These are phyloP conservation scores for Grosmannia clavigera DNA, from an alignment of 2,329 filamentous ascomycete species.

Conservation along the genomic window DNA sequence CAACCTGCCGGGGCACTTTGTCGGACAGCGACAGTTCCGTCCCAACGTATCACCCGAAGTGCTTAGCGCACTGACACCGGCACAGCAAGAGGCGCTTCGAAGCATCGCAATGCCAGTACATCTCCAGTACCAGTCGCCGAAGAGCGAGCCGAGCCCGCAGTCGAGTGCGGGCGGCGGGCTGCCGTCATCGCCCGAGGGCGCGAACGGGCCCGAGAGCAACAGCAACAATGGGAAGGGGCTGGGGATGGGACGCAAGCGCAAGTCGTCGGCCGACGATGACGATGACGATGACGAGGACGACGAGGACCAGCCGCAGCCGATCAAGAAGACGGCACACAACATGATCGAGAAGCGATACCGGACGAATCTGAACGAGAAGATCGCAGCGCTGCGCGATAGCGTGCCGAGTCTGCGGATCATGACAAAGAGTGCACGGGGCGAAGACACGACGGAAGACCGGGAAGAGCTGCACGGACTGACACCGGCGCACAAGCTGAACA, in stretches of 20 bases:
- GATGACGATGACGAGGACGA: constrained; percentile 50
- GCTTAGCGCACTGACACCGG: constrained; percentile 37
- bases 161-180: constrained; percentile 32
- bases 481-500: constrained; percentile 89
- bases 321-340: constrained; percentile 93
- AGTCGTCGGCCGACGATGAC: constrained; percentile 50
- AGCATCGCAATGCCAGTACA: constrained; percentile 54
- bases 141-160: constrained; percentile 45
- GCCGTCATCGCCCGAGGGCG: constrained; percentile 45
- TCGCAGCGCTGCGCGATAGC: constrained; percentile 79
- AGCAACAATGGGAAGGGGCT: constrained; percentile 16
- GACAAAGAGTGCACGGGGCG: constrained; percentile 56
- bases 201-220: constrained; percentile 23
- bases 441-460: constrained; percentile 59
- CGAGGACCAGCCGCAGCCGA: constrained; percentile 40
- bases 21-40: constrained; percentile 15
- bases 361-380: constrained; percentile 95
- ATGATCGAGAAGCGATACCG: constrained; percentile 97
- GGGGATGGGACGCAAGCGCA: constrained; percentile 48
- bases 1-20: constrained; percentile 16
- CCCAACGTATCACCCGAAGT: constrained; percentile 20
- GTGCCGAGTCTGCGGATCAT: constrained; percentile 82
- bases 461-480: constrained; percentile 73
- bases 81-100: constrained; percentile 47
- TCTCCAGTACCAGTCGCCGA: constrained; percentile 46